phyloP scores from a whole-genome alignment of 2,329 filamentous ascomycete genomes.

The Paraphaeosphaeria minitans region DNA sequence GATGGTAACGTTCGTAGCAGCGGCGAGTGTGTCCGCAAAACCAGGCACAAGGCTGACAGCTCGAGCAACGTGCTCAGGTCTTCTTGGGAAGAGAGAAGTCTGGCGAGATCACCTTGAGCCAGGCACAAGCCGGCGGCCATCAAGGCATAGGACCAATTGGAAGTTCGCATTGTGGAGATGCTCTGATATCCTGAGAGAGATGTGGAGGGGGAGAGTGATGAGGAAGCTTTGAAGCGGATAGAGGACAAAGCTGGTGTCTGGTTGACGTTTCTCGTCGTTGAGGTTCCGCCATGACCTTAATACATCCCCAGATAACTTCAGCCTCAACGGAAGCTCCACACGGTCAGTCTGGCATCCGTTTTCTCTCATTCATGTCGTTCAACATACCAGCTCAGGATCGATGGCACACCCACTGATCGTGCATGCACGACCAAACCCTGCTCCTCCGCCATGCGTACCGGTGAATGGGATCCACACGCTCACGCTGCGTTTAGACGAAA shows the following conservation, averaged over 20 bases:
- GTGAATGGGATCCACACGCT: not conserved
- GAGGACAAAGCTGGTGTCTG: not conserved
- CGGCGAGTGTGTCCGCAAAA: constrained; percentile 45
- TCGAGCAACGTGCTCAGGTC: constrained; percentile 41
- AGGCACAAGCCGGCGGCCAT: constrained; percentile 30
- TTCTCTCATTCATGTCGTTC: not conserved
- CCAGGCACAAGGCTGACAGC: constrained; percentile 47
- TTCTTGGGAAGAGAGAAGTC: constrained; percentile 36
- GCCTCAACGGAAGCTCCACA: not conserved
- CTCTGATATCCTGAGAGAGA: not conserved
- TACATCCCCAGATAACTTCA: not conserved
- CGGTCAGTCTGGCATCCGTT: not conserved
- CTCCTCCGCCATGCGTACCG: not conserved
- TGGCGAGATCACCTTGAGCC: constrained; percentile 38
- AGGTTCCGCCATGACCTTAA: not conserved
- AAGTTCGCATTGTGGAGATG: constrained; percentile 25
- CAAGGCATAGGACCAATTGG: constrained; percentile 22
- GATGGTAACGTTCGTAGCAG: constrained; percentile 59
- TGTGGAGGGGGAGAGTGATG: not conserved
- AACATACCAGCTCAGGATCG: not conserved
- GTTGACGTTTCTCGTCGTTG: not conserved
- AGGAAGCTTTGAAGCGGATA: not conserved
- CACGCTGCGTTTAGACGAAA: not conserved
- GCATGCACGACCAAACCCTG: not conserved
- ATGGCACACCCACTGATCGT: not conserved